Evolutionary conservation across 2,329 filamentous ascomycete species (phyloP).

Genomic region (Fulvia fulva): DNA sequence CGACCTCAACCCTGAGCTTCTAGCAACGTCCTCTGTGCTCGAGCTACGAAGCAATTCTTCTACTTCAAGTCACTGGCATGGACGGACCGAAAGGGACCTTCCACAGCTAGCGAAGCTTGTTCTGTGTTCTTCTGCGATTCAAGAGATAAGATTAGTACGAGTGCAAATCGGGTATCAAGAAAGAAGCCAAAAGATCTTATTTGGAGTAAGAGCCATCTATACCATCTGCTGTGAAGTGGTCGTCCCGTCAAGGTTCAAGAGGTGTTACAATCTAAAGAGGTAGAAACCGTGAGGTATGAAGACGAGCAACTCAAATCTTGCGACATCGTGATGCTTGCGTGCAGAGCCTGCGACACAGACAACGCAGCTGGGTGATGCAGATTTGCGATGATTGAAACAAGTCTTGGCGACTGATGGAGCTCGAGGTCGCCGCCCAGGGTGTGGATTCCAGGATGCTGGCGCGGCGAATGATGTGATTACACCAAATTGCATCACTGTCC

Average conservation of each 20-base stretch:
- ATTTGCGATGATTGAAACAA: not conserved
- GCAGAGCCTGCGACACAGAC: not conserved
- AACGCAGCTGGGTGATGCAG: not conserved
- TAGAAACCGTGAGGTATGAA: not conserved
- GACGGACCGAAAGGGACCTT: not conserved
- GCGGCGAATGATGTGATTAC: not conserved
- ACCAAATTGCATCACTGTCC: not conserved
- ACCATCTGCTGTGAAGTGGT: constrained; percentile 6
- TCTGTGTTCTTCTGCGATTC: not conserved
- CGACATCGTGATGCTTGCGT: not conserved
- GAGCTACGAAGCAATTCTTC: not conserved
- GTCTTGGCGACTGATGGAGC: not conserved
- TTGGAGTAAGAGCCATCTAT: constrained; percentile 21
- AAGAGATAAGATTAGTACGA: constrained; percentile 8
- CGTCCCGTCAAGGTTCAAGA: constrained; percentile 13
- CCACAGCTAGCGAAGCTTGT: not conserved
- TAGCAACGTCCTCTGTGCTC: not conserved
- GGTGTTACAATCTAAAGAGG: not conserved
- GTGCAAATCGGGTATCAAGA: constrained; percentile 16
- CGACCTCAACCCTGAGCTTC: not conserved
- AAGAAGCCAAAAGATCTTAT: constrained; percentile 28
- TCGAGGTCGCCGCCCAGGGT: not conserved
- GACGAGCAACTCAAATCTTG: not conserved
- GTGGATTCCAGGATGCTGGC: not conserved
- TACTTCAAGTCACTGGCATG: not conserved